Base-by-base conservation (phyloP, 805 yeast species). In the Candida patagonica region DNA sequence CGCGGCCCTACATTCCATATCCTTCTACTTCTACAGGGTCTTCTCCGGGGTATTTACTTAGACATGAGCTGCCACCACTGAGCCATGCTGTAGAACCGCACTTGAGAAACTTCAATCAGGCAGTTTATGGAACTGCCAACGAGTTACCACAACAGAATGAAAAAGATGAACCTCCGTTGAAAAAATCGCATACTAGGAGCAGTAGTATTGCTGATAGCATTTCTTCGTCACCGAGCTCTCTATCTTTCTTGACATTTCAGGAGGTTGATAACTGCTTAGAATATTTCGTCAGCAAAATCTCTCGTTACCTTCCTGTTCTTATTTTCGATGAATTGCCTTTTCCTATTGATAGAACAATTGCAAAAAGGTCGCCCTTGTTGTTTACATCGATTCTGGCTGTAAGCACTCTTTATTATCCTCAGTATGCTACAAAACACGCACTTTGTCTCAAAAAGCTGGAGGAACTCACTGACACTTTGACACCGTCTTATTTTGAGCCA, bases 271-370 rank as follows among this genome's bases (percentile, higher is more conserved):
- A 46, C 20, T 44, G 46, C 42, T 19, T 48, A 9, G 39, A 29
- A 6, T 48, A 22, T 29, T 48, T 48, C 30, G 41, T 33, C 32
- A 39, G 35, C 20, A 46, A 42, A 16, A 37, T 46, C 9, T 37
- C 50, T 5, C 29, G 44, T 8, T 48, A 48, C 26, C 44, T 48
- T 22, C 52, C 52, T 2, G 48, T 48, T 9, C 35, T 48, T 9
- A 42, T 48, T 12, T 37, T 48, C 26, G 47, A 48, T 30, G 42
- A 47, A 31, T 26, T 48, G 16, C 42, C 39, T 10, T 29, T 29
- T 29, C 40, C 47, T 3, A 40, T 46, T 10, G 43, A 42, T 30
- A n/a, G 32, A 4, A 21, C 42, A 5, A 21, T 47, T 8, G 32
- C 40, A 21, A 30, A 30, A 7, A 35, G 44, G 27, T 47, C 47